Conservation (phyloP, 495 filamentous ascomycete species). For the Aspergillus affinis region DNA sequence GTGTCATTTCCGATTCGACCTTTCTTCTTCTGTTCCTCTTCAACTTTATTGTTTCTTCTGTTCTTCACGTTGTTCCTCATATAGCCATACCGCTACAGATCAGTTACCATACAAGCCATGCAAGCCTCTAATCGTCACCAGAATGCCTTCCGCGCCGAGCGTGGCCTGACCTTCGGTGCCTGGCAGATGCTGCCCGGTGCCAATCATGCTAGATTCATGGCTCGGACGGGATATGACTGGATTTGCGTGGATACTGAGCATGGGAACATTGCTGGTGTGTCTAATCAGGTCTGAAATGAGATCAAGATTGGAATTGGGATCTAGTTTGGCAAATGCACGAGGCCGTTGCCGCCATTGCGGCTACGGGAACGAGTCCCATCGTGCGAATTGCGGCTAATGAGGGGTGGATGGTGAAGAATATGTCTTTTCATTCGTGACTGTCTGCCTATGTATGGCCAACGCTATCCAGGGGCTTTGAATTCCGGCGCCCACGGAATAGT, state of each 20-base stretch:
- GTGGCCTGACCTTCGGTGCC: not conserved
- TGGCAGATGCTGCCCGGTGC: not conserved
- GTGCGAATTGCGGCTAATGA: not conserved
- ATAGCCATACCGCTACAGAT: not conserved
- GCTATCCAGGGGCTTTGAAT: conserved; percentile 59
- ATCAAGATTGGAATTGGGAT: not conserved
- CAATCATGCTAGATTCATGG: not conserved
- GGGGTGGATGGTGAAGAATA: not conserved
- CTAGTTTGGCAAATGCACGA: conserved; percentile 53
- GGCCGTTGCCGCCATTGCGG: conserved; percentile 68
- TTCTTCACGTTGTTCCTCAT: too few relatives aligned
- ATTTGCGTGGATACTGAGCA: not conserved
- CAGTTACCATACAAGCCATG: not conserved
- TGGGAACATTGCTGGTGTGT: not conserved
- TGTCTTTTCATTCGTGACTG: not conserved
- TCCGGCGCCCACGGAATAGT: conserved; percentile 55
- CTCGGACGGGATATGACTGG: not conserved
- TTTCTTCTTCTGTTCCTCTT: not conserved
- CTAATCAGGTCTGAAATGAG: not conserved
- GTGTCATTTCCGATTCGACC: not conserved
- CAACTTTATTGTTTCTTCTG: not conserved
- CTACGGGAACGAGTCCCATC: conserved; percentile 45
- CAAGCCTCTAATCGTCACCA: not conserved
- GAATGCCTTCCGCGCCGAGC: not conserved
- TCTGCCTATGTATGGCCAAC: conserved; percentile 51